Base-by-base conservation (phyloP, 2,329 filamentous ascomycete genomes). In the Cladosporium colombiae region DNA sequence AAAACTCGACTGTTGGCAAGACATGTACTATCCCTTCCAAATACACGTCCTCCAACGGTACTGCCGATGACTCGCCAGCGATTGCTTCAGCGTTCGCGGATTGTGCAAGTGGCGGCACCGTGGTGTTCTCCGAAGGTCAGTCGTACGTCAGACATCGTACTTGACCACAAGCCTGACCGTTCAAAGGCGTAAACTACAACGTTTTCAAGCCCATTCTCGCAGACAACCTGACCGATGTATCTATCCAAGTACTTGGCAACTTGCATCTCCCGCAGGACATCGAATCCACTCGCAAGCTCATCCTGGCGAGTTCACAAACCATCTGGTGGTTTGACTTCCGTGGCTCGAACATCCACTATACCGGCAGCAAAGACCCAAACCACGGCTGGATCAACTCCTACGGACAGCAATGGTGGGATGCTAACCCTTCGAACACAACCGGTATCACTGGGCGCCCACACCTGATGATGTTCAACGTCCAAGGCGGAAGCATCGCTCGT, bases 341-440 rank as follows among this genome's bases (percentile, higher is more conserved):
- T 52, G 78, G 78, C 18, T 68, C 71, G 5, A 69, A 70, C 16
- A 72, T 79, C 31, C 68, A 76, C 55, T 79, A 71, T 61, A 70
- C 74, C 8, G 78, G 78, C 5, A 76, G 77, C 1, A 65, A 70
- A 7, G 75, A 80, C 65, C 71, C 78, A 46, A 73, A 74, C 37
- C 72, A 74, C n/a, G 79, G 80, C 62, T 82, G 80, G 79, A 81
- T 82, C 67, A 76, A 81, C 64, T 81, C 78, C 2, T 79, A 81
- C 60, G 80, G 80, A 27, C 80, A 82, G 68, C 73, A 74, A 1
- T 82, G 81, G 81, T 82, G 80, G 80, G 79, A 81, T 62, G 74
- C 76, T 7, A 82, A 81, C 67, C 75, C 76, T 2, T 68, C 71
- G 7, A 78, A 78, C 37, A 74, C 74, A 46, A 78, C 78, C 25